Evolutionary conservation across 176 grass and related monocot species (phyloP), one percentile per base, ranked within the genome.

Genomic region (Hordeum marinum): DNA sequence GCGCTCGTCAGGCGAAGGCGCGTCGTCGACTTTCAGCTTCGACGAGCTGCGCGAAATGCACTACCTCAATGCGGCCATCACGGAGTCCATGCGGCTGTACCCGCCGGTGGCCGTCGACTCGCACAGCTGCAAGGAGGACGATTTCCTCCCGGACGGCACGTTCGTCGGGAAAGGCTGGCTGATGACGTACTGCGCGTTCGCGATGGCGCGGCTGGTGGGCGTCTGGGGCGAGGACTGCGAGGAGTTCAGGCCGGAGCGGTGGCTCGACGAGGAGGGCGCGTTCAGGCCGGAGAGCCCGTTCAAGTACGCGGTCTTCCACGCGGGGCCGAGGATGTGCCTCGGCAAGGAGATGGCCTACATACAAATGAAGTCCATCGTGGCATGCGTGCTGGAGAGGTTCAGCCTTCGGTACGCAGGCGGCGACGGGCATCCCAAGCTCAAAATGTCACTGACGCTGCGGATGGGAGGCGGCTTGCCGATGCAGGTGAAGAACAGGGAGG

Each of bases 391-490:
- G 3, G 89, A 91, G 63, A 76, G 63, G 63, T 91, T 89, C 69
- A 77, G 41, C 26, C 12, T 91, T 63, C 55, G 24, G 37, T 77
- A 74, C 70, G 52, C 81, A 41, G 68, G 79, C 54, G 59, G 63
- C 17, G 68, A 84, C 67, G 34, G 8, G 8, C 72, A 32, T 6
- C 90, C 88, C 1, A 88, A 77, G 3, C 71, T 87, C 9, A 9
- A 90, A 23, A 58, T 95, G 54, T 95, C 82, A 25, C 2, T 90
- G 17, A 92, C 93, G 10, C 65, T 92, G 36, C 72, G 90, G 35
- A 94, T 92, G 85, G 46, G 88, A 46, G 87, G 85, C 6, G 93
- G 93, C 42, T 73, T 92, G 81, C 79, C 63, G 9, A 87, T 91
- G 85, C 57, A 85, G n/a, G 54, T 83, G 52, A 43, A n/a, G 24